Evolutionary conservation across 2,329 filamentous ascomycete species (phyloP).

Genomic region (Dothideomycetes sp.): DNA sequence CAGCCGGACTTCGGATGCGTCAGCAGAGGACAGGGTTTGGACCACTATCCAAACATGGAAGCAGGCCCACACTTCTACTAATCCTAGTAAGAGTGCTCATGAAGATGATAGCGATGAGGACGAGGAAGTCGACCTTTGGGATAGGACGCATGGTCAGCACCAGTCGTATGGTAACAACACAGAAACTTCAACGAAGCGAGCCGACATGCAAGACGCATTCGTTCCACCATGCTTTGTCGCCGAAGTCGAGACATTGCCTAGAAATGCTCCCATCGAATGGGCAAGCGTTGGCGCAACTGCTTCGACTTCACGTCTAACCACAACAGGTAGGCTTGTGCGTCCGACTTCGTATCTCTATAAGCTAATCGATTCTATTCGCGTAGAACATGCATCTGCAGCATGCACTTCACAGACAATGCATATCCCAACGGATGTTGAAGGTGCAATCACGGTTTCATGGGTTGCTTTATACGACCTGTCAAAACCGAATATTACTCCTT

Average conservation of each 20-base stretch:
- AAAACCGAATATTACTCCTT: neutral
- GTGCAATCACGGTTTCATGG: neutral
- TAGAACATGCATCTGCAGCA: neutral
- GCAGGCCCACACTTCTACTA: slow-evolving; percentile 13
- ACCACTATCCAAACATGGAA: slow-evolving; percentile 32
- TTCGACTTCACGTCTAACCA: neutral
- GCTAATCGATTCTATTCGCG: neutral
- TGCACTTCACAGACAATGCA: neutral
- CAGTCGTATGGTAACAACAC: slow-evolving; percentile 15
- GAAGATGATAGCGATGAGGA: slow-evolving; percentile 39
- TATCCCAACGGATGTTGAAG: neutral
- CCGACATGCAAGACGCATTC: slow-evolving; percentile 9
- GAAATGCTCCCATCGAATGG: slow-evolving; percentile 72
- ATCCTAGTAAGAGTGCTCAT: slow-evolving; percentile 29
- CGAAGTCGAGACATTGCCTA: slow-evolving; percentile 67
- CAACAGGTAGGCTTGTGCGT: neutral
- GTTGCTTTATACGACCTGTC: neutral
- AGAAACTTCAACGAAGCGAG: slow-evolving; percentile 20
- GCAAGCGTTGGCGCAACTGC: slow-evolving; percentile 6
- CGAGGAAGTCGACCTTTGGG: slow-evolving; percentile 54
- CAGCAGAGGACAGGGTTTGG: slow-evolving; percentile 12
- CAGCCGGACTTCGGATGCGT: slow-evolving; percentile 22
- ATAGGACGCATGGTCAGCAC: slow-evolving; percentile 40
- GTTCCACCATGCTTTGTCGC: slow-evolving; percentile 60
- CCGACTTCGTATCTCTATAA: neutral